phyloP scores from a whole-genome alignment of 2,329 filamentous ascomycete species.

The Penicillium sp. region DNA sequence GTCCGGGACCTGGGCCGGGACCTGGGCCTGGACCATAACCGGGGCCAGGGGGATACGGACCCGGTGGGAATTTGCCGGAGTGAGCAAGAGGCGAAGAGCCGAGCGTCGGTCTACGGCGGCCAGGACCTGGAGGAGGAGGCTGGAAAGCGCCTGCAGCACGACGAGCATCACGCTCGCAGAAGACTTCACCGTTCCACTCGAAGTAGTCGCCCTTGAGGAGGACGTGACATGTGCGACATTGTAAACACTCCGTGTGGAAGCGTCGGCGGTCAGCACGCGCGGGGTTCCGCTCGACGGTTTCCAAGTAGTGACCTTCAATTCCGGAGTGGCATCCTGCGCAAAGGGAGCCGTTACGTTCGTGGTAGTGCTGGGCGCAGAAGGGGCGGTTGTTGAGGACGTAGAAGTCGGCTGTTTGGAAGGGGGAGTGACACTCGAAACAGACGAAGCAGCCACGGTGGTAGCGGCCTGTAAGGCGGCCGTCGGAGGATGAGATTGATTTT shows the following conservation, averaged over 20 bases:
- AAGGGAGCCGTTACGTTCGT: slow-evolving; percentile 83
- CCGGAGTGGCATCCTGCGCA: slow-evolving; percentile 78
- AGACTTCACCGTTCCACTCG: slow-evolving; percentile 76
- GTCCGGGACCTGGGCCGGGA: slow-evolving; percentile 15
- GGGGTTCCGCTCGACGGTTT: slow-evolving; percentile 61
- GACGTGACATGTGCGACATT: slow-evolving; percentile 71
- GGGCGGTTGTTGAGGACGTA: slow-evolving; percentile 87
- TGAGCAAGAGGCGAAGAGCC: slow-evolving; percentile 37
- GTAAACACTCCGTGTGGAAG: slow-evolving; percentile 85
- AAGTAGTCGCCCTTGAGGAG: slow-evolving; percentile 85
- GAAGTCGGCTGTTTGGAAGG: slow-evolving; percentile 86
- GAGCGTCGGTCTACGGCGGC: slow-evolving; percentile 38
- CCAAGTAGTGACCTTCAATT: slow-evolving; percentile 91
- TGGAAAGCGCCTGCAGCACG: slow-evolving; percentile 44
- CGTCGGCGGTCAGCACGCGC: slow-evolving; percentile 58
- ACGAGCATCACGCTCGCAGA: slow-evolving; percentile 85
- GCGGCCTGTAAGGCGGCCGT: slow-evolving; percentile 85
- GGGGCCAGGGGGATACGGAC: slow-evolving; percentile 21
- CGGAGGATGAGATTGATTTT: slow-evolving; percentile 91
- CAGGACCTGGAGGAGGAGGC: slow-evolving; percentile 25
- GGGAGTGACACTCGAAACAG: slow-evolving; percentile 76
- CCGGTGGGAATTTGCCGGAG: slow-evolving; percentile 28
- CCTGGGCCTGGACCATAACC: background rate
- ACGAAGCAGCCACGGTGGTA: slow-evolving; percentile 97
- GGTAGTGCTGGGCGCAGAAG: slow-evolving; percentile 91